Base-by-base conservation (phyloP, 1,139 yeast genomes). In the Taphrina wiesneri region DNA sequence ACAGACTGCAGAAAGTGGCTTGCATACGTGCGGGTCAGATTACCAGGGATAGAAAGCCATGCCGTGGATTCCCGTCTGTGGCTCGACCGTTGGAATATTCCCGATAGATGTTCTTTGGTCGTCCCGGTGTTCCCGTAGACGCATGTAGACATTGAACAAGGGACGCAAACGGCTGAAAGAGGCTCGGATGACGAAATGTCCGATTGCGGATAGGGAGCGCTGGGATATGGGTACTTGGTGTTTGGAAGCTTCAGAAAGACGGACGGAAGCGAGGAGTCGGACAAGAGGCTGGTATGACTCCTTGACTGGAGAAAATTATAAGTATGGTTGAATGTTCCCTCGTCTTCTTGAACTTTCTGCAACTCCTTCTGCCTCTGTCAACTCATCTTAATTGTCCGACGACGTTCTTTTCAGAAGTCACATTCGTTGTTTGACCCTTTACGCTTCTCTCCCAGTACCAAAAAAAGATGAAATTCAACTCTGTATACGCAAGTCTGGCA, bases 261-360 rank as follows among this genome's bases (percentile, higher is more conserved):
- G 34, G 34, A 15, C 54, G 54, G 56, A 52, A 52, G 56, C 45
- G 56, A 52, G 56, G 56, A 52, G 56, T 52, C 28, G 28, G 45
- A 30, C 30, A 52, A 52, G 56, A 34, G 56, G 56, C 56, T 52
- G 56, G 56, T 34, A 32, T 23, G 36, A 21, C 56, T 34, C 56
- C 56, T 52, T 28, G 56, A 52, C 28, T 30, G 11, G 56, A n/a
- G 13, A 21, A 5, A 28, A 30, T 7, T 49, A 49, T 49, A 49
- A 49, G 54, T 26, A 49, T 28, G 54, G 23, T 4, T 49, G 54
- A 28, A 30, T 49, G 34, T 30, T 49, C 49, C 26, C 36, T 28
- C 23, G 54, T 49, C 54, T 30, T 49, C 34, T 13, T 28, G 36
- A 28, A 26, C 11, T 25, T 30, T 30, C 36, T 26, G 15, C 19